phyloP scores from a whole-genome alignment of 192 early-diverging fungal genomes.

The Backusella australiensis region DNA sequence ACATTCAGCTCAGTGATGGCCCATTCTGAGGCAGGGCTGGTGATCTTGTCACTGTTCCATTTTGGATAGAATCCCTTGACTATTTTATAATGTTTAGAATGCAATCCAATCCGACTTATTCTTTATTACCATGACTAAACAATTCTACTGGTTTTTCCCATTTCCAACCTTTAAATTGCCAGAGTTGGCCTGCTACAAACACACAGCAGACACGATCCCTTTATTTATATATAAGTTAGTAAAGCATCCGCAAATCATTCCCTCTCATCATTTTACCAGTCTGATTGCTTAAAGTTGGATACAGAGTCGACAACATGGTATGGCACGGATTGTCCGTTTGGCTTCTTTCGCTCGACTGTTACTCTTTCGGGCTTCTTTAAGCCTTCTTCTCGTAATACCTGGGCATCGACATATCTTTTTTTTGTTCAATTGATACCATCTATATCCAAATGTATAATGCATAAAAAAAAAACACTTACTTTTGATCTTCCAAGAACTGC shows the following conservation, averaged over 20 bases:
- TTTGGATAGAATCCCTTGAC: conserved; percentile 65
- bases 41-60: conserved; percentile 48
- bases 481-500: conserved; percentile 74
- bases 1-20: conserved; percentile 52
- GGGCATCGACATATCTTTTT: conserved; percentile 59
- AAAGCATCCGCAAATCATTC: too few species aligned
- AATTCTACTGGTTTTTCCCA: conserved; percentile 82
- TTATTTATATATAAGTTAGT: neutral
- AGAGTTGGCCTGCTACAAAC: conserved; percentile 85
- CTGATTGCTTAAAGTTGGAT: conserved; percentile 66
- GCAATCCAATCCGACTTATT: neutral
- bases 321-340: conserved; percentile 47
- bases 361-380: conserved; percentile 64
- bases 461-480: conserved; percentile 40
- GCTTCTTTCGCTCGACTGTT: conserved; percentile 59
- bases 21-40: conserved; percentile 43
- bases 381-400: conserved; percentile 61
- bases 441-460: neutral
- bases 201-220: conserved; percentile 82
- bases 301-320: conserved; percentile 85
- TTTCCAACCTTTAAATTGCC: conserved; percentile 95
- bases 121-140: conserved; percentile 59
- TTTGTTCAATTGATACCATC: neutral
- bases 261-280: conserved; percentile 55
- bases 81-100: neutral